Base-by-base conservation (phyloP, 2,329 filamentous ascomycete species). In the Fusarium sacchari region DNA sequence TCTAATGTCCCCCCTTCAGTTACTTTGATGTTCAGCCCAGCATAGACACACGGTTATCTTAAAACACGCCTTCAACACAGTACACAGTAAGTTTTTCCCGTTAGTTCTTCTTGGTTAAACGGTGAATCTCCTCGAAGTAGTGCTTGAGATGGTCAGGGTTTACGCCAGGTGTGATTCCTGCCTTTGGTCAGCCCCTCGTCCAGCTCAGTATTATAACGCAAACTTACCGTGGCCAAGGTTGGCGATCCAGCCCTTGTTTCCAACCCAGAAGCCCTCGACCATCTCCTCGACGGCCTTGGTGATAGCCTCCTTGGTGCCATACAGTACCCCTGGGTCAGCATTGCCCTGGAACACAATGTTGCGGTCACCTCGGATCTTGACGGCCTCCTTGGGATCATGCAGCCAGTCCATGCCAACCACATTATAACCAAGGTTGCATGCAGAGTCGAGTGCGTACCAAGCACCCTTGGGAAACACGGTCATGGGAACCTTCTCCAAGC, bases 391-490 rank as follows among this genome's bases (percentile, higher is more conserved):
- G 17, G 96, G 93, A 78, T 96, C 94, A 78, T 98, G 93, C 53
- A 97, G 87, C 96, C 96, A 99, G 84, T 99, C 96, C 74, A 99
- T 87, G 10, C 96, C 94, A 64, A 99, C 93, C 42, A 98, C 94
- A 79, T 98, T 90, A 86, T 98, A 99, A 44, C 95, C 95, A 22
- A 95, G 89, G 79, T 95, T 86, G 84, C 95, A 98, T 26, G 96
- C 89, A 37, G 93, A 91, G 76, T 98, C 94, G 55, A 99, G 87
- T 8, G 95, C 94, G 82, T 97, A 96, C 94, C 96, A 98, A 17
- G 96, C 96, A 17, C 96, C 96, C 86, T 99, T 99, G 40, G 96
- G 95, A 82, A 99, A 99, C 30, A 98, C 95, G 10, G 95, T 97
- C 95, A 98, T 98, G 7, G 96, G 96, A 7, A 99, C 96, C 17